These are phyloP conservation scores for Corymbia maculata DNA, from an alignment of 345 rosid genomes.

Conservation along the genomic window DNA sequence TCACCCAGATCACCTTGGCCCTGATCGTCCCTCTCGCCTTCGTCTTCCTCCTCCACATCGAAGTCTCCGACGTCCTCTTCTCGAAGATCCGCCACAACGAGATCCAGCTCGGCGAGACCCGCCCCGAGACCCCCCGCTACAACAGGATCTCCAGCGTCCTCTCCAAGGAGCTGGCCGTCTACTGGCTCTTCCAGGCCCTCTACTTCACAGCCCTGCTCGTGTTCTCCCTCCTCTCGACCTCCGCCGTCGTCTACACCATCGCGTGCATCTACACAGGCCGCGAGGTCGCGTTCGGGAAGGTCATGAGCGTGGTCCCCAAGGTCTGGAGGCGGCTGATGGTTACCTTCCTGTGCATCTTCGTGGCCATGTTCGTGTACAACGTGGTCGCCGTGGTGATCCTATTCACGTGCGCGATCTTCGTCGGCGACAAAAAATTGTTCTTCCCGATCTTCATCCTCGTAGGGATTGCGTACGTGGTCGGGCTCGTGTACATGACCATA, in stretches of 20 bases:
- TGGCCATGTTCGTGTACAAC: conserved; percentile 15
- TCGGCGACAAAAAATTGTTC: neutral
- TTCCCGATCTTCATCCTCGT: neutral
- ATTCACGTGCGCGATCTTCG: neutral
- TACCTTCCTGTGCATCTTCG: conserved; percentile 29
- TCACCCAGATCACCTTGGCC: conserved; percentile 33
- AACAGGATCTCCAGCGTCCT: neutral
- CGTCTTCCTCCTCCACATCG: conserved; percentile 29
- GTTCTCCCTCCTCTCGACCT: conserved; percentile 44
- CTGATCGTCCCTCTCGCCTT: conserved; percentile 47
- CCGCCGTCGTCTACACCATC: conserved; percentile 37
- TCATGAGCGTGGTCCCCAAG: conserved; percentile 33
- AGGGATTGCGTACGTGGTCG: neutral
- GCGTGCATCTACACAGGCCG: conserved; percentile 36
- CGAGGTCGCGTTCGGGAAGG: conserved; percentile 18
- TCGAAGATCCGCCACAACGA: conserved; percentile 1
- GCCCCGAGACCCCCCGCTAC: neutral
- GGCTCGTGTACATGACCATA: conserved; percentile 26
- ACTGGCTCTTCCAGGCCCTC: conserved; percentile 21
- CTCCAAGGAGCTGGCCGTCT: conserved; percentile 18
- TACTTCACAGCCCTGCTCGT: conserved; percentile 30
- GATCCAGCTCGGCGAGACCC: conserved; percentile 7
- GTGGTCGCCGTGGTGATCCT: neutral
- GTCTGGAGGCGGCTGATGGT: conserved; percentile 45
- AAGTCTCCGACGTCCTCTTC: conserved; percentile 19